Evolutionary conservation across 1,284 basidiomycete genomes (phyloP).

Genomic region (Ganoderma sinense): DNA sequence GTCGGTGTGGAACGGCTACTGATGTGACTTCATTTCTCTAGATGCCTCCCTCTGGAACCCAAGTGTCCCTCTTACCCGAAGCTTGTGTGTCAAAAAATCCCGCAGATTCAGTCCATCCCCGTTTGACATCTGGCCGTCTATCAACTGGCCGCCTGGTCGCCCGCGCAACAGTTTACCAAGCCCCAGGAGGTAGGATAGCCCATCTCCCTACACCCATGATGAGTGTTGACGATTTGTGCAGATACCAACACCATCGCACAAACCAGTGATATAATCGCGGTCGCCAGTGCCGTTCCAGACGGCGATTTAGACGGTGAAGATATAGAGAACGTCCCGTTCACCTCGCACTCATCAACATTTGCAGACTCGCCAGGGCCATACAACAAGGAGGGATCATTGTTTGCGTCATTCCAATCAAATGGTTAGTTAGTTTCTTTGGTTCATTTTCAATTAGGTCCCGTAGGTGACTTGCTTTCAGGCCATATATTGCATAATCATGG

Average conservation of each 20-base stretch:
- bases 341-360: not conserved
- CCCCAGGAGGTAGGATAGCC: conserved; percentile 8
- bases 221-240: not conserved
- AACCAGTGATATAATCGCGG: conserved; percentile 15
- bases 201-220: not conserved
- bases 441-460: not conserved
- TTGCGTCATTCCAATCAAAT: conserved; percentile 10
- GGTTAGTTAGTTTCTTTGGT: not conserved
- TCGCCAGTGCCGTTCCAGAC: conserved; percentile 29
- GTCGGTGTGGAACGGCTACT: not conserved
- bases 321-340: not conserved
- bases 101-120: not conserved
- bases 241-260: conserved; percentile 30
- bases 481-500: conserved; percentile 22
- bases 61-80: no score
- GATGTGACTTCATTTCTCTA: not conserved
- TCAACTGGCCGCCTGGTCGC: not conserved
- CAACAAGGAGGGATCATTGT: conserved; percentile 29
- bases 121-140: not conserved
- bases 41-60: not conserved
- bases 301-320: conserved; percentile 22
- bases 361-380: conserved; percentile 26
- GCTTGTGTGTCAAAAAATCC: not conserved
- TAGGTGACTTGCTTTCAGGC: conserved; percentile 5
- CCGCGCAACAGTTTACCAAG: conserved; percentile 1